phyloP scores from a whole-genome alignment of 2,329 filamentous ascomycete species.

The Thielaviopsis musarum region DNA sequence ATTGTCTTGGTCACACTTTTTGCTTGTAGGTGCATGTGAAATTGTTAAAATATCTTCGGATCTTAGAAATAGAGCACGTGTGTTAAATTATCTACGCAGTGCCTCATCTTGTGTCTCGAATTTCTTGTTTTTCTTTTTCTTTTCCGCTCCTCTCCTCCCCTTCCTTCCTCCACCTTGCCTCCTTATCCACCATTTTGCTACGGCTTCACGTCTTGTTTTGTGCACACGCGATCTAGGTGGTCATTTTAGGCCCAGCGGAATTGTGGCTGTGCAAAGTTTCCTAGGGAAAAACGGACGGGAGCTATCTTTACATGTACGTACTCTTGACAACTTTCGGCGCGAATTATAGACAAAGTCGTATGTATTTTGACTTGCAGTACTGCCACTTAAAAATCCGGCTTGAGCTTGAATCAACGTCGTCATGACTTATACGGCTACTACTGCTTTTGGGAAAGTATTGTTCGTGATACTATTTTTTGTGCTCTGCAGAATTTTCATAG shows the following conservation, averaged over 20 bases:
- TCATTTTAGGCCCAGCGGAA: not conserved
- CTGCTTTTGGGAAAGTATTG: not conserved
- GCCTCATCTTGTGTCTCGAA: not conserved
- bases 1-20: too few species aligned
- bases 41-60: too few species aligned
- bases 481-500: too few species aligned
- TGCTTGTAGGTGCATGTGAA: too few species aligned
- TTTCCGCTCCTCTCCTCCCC: not conserved
- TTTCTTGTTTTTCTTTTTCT: not conserved
- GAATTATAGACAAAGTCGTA: not conserved
- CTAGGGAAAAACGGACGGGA: not conserved
- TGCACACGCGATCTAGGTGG: not conserved
- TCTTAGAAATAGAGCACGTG: too few species aligned
- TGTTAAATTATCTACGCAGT: too few species aligned
- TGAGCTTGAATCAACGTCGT: not conserved
- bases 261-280: not conserved
- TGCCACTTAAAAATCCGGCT: not conserved
- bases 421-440: not conserved
- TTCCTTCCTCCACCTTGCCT: not conserved
- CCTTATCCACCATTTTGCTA: not conserved
- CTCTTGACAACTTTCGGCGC: not conserved
- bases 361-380: not conserved
- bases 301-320: not conserved
- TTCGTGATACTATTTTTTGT: not conserved
- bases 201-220: not conserved